These are phyloP conservation scores for Orbilia ellipsospora DNA, from an alignment of 2,329 filamentous ascomycete genomes.

Conservation along the genomic window DNA sequence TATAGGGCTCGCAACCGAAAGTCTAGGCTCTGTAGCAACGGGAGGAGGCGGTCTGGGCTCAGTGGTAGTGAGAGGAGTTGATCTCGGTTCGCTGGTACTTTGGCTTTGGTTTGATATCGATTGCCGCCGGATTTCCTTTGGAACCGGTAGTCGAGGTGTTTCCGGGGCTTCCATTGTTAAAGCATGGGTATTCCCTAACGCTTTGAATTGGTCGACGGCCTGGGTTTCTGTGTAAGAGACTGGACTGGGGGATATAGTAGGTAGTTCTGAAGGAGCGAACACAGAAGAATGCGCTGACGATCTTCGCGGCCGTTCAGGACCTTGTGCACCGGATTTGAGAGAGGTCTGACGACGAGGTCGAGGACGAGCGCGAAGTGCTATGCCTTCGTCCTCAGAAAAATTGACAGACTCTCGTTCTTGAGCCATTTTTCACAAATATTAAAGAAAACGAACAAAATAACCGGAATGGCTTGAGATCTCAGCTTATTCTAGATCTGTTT, in stretches of 20 bases:
- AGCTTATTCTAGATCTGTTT: not conserved
- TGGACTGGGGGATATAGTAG: constrained; percentile 31
- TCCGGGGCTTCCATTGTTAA: constrained; percentile 16
- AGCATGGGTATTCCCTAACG: not conserved
- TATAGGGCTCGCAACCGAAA: constrained; percentile 14
- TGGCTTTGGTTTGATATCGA: constrained; percentile 41
- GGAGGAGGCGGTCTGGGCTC: constrained; percentile 19
- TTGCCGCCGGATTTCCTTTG: constrained; percentile 20
- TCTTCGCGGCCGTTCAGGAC: constrained; percentile 31
- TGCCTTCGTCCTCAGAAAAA: constrained; percentile 32
- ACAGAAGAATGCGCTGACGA: constrained; percentile 31
- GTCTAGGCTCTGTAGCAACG: constrained; percentile 4
- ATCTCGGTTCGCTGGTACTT: not conserved
- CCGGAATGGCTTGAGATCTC: not conserved
- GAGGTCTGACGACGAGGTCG: constrained; percentile 33
- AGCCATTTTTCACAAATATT: constrained; percentile 6
- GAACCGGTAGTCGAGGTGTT: constrained; percentile 10
- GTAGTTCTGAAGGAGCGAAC: constrained; percentile 20
- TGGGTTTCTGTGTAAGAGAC: constrained; percentile 43
- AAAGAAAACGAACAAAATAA: not conserved
- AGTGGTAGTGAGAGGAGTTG: not conserved
- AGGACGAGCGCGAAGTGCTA: constrained; percentile 17
- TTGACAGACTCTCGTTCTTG: constrained; percentile 19
- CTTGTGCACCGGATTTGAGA: constrained; percentile 8
- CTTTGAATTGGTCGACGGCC: constrained; percentile 13